phyloP scores from a whole-genome alignment of 805 yeast species.

The Kazachstania psychrophila region DNA sequence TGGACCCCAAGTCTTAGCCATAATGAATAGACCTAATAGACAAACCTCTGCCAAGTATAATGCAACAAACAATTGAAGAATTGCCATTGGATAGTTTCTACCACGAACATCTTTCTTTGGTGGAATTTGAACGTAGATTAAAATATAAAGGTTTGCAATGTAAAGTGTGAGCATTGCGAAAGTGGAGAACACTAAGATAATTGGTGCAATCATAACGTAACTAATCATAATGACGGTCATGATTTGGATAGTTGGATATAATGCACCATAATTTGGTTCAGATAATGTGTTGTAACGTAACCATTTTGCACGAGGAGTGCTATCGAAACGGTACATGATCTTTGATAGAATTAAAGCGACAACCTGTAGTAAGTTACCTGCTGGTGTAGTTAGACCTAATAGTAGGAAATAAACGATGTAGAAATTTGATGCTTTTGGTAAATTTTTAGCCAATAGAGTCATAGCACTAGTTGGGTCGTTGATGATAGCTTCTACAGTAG shows the following conservation, averaged over 20 bases:
- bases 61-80: constrained; percentile 65
- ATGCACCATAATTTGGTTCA: constrained; percentile 70
- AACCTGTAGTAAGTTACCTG: constrained; percentile 69
- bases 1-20: constrained; percentile 72
- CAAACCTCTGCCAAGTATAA: constrained; percentile 64
- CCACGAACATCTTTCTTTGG: constrained; percentile 54
- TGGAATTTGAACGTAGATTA: constrained; percentile 55
- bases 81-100: constrained; percentile 60
- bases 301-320: constrained; percentile 92
- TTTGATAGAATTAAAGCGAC: constrained; percentile 65
- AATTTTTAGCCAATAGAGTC: constrained; percentile 58
- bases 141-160: constrained; percentile 52
- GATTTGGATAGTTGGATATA: constrained; percentile 70
- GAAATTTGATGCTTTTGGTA: constrained; percentile 88
- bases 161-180: constrained; percentile 49
- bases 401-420: constrained; percentile 75
- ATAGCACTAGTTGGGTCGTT: constrained; percentile 61
- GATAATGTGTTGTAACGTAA: constrained; percentile 54
- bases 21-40: constrained; percentile 60
- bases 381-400: constrained; percentile 70
- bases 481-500: constrained; percentile 64
- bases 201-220: constrained; percentile 73
- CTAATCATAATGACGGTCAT: constrained; percentile 62
- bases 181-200: constrained; percentile 57
- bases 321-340: constrained; percentile 65